These are phyloP conservation scores for Blastocystis sp. DNA, from an alignment of 352 stramenopile species.

Conservation along the genomic window DNA sequence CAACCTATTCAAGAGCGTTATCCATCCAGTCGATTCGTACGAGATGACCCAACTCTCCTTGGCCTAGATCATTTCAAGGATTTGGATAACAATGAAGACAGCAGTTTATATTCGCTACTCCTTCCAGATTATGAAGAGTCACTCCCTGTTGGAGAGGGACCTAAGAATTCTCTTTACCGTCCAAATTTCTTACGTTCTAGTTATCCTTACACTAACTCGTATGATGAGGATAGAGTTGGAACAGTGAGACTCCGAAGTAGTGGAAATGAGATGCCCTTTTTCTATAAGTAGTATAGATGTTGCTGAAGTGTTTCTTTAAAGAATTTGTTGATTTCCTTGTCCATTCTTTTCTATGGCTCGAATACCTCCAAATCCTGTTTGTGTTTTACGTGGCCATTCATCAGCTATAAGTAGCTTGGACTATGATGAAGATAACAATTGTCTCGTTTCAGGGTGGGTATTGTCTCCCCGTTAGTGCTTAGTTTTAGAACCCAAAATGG, in stretches of 20 bases:
- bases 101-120: background rate
- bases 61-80: too few relatives aligned
- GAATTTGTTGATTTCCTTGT: background rate
- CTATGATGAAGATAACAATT: conserved; percentile 3
- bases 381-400: conserved; percentile 1
- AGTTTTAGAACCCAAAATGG: conserved; percentile 2
- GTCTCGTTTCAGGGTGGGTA: conserved; percentile 29
- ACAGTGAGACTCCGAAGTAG: background rate
- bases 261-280: background rate
- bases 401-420: background rate
- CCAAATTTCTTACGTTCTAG: background rate
- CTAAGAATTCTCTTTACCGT: background rate
- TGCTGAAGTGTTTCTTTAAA: background rate
- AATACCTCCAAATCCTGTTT: conserved; percentile 13
- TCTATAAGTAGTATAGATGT: background rate
- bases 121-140: background rate
- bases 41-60: too few relatives aligned
- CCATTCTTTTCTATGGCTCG: background rate
- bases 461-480: background rate
- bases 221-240: background rate
- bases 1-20: too few relatives aligned
- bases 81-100: background rate
- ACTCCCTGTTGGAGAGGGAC: background rate
- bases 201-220: background rate
- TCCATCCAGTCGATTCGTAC: too few relatives aligned